phyloP scores from a whole-genome alignment of 148 eudicot species.

The Salicornia ramosissima region DNA sequence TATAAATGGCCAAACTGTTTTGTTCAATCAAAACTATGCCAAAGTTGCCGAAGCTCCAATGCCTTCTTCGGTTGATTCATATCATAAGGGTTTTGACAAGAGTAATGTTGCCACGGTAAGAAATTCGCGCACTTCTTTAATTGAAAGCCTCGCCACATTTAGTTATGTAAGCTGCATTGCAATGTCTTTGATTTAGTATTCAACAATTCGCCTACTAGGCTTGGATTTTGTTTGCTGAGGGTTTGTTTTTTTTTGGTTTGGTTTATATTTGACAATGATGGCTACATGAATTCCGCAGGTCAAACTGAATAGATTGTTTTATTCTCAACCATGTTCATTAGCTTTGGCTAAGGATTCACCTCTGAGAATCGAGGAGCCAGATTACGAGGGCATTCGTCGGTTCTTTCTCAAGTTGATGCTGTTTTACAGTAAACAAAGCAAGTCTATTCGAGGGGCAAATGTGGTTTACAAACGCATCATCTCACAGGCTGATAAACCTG shows the following conservation, averaged over 20 bases:
- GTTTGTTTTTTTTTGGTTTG: background rate
- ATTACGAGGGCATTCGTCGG: slow-evolving; percentile 64
- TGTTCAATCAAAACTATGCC: slow-evolving; percentile 34
- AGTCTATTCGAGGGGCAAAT: slow-evolving; percentile 77
- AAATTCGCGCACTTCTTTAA: background rate
- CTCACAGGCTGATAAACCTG: slow-evolving; percentile 75
- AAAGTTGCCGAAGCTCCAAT: slow-evolving; percentile 38
- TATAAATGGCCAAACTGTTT: slow-evolving; percentile 18
- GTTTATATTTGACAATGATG: background rate
- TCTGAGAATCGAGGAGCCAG: slow-evolving; percentile 72
- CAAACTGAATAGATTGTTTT: slow-evolving; percentile 80
- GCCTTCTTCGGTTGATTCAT: slow-evolving; percentile 29
- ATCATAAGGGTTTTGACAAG: slow-evolving; percentile 21
- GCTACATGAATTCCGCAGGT: slow-evolving; percentile 39
- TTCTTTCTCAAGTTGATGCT: slow-evolving; percentile 69
- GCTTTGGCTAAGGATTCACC: slow-evolving; percentile 85
- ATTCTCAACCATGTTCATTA: slow-evolving; percentile 83
- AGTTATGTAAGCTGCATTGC: no score
- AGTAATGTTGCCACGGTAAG: slow-evolving; percentile 12
- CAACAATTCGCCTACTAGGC: no score
- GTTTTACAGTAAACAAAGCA: slow-evolving; percentile 91
- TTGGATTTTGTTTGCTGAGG: background rate
- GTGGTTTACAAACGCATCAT: slow-evolving; percentile 72
- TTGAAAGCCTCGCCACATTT: no score
- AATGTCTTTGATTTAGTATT: no score